These are phyloP conservation scores for Saccharomycopsis sp. DNA, from an alignment of 805 yeast genomes.

Conservation along the genomic window DNA sequence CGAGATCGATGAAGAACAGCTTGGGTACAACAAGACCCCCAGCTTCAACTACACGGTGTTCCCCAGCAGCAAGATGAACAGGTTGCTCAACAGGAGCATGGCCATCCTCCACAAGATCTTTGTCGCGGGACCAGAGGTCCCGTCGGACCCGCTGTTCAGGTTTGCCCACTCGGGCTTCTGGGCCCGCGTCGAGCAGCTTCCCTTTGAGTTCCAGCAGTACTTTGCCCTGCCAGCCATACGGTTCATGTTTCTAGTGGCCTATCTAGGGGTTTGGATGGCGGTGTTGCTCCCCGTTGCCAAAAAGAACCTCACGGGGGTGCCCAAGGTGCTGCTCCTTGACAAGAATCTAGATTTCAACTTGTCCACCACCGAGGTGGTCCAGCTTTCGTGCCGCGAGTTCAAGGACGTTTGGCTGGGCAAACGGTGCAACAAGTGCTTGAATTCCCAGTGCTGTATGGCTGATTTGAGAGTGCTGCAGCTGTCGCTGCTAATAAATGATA, in stretches of 20 bases:
- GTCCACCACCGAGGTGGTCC: conserved; percentile 25
- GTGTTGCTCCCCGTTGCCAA: conserved; percentile 1
- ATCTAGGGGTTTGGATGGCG: conserved; percentile 9
- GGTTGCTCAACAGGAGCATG: not conserved
- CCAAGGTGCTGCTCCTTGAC: not conserved
- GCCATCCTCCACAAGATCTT: not conserved
- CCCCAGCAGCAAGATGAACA: not conserved
- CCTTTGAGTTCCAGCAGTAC: conserved; percentile 44
- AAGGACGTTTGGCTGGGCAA: conserved; percentile 63
- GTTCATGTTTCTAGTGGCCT: not conserved
- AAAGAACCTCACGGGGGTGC: conserved; percentile 2
- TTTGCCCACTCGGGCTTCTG: not conserved
- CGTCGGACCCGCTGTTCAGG: conserved; percentile 8
- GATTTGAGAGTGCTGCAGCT: conserved; percentile 1
- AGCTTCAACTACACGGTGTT: not conserved
- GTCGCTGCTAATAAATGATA: conserved; percentile 1
- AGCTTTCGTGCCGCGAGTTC: conserved; percentile 37
- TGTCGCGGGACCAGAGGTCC: conserved; percentile 6
- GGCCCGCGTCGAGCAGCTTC: conserved; percentile 32
- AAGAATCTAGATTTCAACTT: too few species aligned
- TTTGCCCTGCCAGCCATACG: conserved; percentile 2
- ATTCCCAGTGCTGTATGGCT: conserved; percentile 48
- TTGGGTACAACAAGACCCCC: not conserved
- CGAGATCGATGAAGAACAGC: not conserved
- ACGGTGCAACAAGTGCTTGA: conserved; percentile 58